Evolutionary conservation across 1,139 yeast species (phyloP), one percentile per base, ranked within the genome.

Genomic region (Protomyces inouyei): DNA sequence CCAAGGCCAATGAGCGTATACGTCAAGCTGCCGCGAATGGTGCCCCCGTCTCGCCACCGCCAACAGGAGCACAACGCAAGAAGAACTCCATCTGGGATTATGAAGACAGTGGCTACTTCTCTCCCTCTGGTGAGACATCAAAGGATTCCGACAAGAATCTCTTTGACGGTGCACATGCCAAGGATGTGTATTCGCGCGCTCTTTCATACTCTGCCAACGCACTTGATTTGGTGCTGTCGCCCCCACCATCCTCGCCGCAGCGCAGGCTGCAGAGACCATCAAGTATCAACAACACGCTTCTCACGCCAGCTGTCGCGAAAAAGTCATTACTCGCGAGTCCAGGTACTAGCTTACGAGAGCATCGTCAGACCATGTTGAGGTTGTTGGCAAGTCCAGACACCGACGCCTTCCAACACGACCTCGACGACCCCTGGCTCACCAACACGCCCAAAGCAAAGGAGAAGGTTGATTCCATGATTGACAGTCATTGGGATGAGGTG

Each of bases 401-500:
- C 32, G 60, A 51, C 21, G 32, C 52, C 45, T 48, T 43, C 45
- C 52, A 28, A n/a, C 35, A 35, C 32, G 56, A 38, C 9, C 12
- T 18, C n/a, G 64, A 60, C 23, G 65, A 61, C 35, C 61, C 60
- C 21, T 55, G 61, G 60, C 51, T 52, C n/a, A 40, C 57, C 18
- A 25, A 35, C 40, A 55, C 59, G 8, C 59, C 54, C 16, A 54
- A 45, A 23, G 52, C 57, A 5, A 60, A 60, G 51, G 55, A 53
- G 21, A 55, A 38, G 10, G 37, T 43, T 32, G 48, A 43, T 76
- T 79, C 46, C 79, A 79, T 68, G 86, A 81, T 68, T 85, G 83
- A 68, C 87, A 84, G 69, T 40, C 57, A 51, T 6, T 59, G 63
- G 63, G 63, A 59, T 40, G 87, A 84, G 69, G 80, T 79, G 77